A percentile compares a stretch with the other conserved stretches of the same genome.
phyloP scores from a whole-genome alignment of 768 basidiomycete species.

The Tricholomella constricta region DNA sequence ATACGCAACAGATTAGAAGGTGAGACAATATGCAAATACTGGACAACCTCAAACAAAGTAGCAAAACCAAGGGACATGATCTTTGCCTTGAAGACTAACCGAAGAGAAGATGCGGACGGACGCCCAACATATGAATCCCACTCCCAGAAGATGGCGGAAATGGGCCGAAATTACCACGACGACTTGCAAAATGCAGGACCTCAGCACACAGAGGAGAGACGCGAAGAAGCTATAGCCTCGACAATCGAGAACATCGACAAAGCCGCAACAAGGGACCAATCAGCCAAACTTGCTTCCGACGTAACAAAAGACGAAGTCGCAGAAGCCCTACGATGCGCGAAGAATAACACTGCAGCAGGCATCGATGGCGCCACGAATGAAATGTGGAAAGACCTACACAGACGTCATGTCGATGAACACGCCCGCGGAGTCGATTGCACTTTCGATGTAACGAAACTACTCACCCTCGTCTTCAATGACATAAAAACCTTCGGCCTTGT shows the following conservation, averaged over 20 bases:
- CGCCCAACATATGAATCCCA: too few relatives aligned
- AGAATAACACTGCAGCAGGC: not conserved
- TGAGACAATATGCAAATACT: too few relatives aligned
- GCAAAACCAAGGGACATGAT: not conserved
- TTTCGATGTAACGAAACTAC: too few relatives aligned
- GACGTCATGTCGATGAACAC: not conserved
- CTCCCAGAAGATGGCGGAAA: constrained; percentile 5
- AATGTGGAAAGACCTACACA: not conserved
- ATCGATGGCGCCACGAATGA: not conserved
- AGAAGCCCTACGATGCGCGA: not conserved
- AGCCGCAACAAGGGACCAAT: not conserved
- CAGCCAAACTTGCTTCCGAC: not conserved
- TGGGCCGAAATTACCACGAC: constrained; percentile 10
- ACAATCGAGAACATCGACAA: not conserved
- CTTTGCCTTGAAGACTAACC: too few relatives aligned
- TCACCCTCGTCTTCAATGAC: constrained; percentile 20
- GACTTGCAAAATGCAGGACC: not conserved
- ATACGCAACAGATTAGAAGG: too few relatives aligned
- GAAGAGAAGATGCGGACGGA: not conserved
- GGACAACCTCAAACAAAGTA: too few relatives aligned
- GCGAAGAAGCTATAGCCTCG: not conserved
- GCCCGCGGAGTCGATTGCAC: too few relatives aligned
- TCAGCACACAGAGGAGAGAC: not conserved
- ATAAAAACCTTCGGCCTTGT: constrained; percentile 29
- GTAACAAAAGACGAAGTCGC: not conserved